These are phyloP conservation scores for Parastagonospora nodorum DNA, from an alignment of 2,329 filamentous ascomycete species.

Conservation along the genomic window DNA sequence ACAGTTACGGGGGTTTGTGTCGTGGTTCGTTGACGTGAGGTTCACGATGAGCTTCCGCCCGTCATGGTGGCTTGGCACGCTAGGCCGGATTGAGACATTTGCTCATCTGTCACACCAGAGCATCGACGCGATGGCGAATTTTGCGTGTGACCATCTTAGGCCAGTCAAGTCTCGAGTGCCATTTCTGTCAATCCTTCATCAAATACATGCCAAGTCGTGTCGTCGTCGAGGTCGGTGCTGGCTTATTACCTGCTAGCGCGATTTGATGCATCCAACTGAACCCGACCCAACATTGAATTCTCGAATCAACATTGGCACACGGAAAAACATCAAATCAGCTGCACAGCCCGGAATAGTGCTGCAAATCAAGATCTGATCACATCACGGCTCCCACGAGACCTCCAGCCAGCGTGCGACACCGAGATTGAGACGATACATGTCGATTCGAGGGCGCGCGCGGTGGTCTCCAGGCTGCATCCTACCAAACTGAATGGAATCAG, in stretches of 20 bases:
- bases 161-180: background rate
- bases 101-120: conserved; percentile 6
- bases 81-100: conserved; percentile 8
- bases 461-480: conserved; percentile 37
- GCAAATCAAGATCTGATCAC: conserved; percentile 38
- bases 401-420: conserved; percentile 27
- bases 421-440: conserved; percentile 32
- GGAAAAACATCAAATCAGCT: conserved; percentile 19
- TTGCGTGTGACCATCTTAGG: background rate
- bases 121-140: conserved; percentile 11
- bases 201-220: background rate
- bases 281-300: conserved; percentile 2
- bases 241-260: conserved; percentile 1
- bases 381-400: conserved; percentile 23
- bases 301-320: conserved; percentile 31
- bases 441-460: conserved; percentile 36
- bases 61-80: conserved; percentile 17
- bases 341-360: conserved; percentile 32
- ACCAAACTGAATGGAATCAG: conserved; percentile 36
- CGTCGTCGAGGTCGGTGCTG: background rate
- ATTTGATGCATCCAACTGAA: conserved; percentile 1
- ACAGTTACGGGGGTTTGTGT: conserved; percentile 24
- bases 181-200: background rate
- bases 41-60: conserved; percentile 36
- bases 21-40: conserved; percentile 25